Base-by-base conservation (phyloP, 2,329 filamentous ascomycete genomes). In the Coleophoma crateriformis region DNA sequence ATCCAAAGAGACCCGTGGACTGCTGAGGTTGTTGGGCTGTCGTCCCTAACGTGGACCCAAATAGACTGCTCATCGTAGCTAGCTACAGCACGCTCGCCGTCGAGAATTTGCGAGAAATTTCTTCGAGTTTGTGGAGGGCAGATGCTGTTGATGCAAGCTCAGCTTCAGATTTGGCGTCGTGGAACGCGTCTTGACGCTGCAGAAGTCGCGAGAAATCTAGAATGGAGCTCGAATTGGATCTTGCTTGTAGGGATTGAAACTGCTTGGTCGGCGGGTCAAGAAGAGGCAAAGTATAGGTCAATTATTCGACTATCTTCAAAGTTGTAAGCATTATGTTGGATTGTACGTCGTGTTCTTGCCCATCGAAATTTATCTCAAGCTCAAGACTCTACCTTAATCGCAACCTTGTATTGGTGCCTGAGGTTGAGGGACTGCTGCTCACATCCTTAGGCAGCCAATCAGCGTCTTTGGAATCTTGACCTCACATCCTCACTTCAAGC, bases 401-500 rank as follows among this genome's bases (percentile, higher is more conserved):
- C 27, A 10, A 27, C 8, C 27, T 27, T 27, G 27, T 10, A 27
- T 27, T 27, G 8, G 27, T 27, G 27, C 27, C 27, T 27, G 27
- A 27, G 27, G 22, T 15, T 7, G 5, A 19, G 10, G 4, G 8
- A 17, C 12, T 22, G 13, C 39, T 41, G 15, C 39, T 19, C 20
- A 20, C 33, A 58, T 53, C 58, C 52, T 56, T 58, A 46, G 19
- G 20, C 15, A 44, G 27, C 60, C 59, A 62, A 62, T 61, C 51
- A 60, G 17, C 33, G 33, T 15, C 46, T 15, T n/a, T 39, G n/a
- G 32, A 47, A 54, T 61, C 47, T 50, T 49, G 55, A 60, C 27
- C 27, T 27, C 27, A 27, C 27, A 27, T 27, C 58, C 55, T 62
- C 58, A 67, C 61, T 55, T 67, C 49, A 50, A 59, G 53, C 56